These are phyloP conservation scores for Aureobasidium sp. DNA, from an alignment of 2,329 filamentous ascomycete species.

Conservation along the genomic window DNA sequence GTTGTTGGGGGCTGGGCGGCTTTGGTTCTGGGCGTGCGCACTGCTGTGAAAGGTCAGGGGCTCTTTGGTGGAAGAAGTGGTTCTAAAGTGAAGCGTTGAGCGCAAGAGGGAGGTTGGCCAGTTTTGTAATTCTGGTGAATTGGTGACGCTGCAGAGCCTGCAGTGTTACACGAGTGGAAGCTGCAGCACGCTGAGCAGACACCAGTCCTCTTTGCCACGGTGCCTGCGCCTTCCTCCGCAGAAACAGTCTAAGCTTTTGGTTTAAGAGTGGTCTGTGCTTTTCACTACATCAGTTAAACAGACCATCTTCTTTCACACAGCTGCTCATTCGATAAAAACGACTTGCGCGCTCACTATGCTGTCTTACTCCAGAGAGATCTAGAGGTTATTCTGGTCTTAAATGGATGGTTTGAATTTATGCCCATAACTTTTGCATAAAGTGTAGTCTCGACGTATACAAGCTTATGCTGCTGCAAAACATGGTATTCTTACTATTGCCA, in stretches of 20 bases:
- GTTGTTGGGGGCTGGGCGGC: neutral
- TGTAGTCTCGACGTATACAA: neutral
- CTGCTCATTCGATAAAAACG: too few relatives aligned
- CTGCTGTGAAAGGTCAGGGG: neutral
- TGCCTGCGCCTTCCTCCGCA: neutral
- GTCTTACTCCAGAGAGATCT: too few relatives aligned
- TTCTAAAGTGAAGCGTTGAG: neutral
- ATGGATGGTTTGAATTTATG: too few relatives aligned
- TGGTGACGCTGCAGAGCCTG: neutral
- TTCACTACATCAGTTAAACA: neutral
- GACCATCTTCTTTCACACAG: neutral
- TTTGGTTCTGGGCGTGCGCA: neutral
- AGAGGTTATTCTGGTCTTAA: neutral
- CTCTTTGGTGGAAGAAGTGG: neutral
- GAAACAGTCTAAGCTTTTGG: neutral
- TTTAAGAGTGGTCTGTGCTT: neutral
- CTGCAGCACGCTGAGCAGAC: constrained; percentile 7
- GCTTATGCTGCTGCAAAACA: neutral
- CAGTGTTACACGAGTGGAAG: constrained; percentile 3
- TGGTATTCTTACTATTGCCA: neutral
- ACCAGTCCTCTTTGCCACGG: neutral
- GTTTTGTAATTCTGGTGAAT: constrained; percentile 3
- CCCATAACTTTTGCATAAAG: neutral
- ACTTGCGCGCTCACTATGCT: neutral
- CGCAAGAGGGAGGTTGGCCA: neutral